phyloP scores from a whole-genome alignment of 2,329 filamentous ascomycete genomes.

The Penicillium sp. region DNA sequence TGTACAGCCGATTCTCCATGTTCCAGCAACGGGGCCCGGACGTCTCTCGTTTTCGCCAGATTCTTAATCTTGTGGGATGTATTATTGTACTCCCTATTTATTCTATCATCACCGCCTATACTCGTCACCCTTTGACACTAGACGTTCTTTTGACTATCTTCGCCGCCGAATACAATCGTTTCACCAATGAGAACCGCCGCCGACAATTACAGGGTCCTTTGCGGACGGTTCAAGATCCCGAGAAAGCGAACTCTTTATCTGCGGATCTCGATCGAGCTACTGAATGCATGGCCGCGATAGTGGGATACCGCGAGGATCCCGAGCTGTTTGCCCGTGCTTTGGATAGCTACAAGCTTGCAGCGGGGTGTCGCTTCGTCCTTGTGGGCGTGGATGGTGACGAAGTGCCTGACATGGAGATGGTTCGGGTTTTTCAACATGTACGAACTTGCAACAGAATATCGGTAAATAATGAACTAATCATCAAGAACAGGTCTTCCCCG shows the following conservation, averaged over 20 bases:
- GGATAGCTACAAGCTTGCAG: conserved; percentile 26
- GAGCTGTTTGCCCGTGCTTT: conserved; percentile 26
- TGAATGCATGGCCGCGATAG: conserved; percentile 28
- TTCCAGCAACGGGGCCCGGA: conserved; percentile 16
- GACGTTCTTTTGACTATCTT: conserved; percentile 29
- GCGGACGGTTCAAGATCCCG: conserved; percentile 14
- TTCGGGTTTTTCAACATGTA: conserved; percentile 22
- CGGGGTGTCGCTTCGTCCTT: conserved; percentile 25
- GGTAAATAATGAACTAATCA: background rate
- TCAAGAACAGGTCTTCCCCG: conserved; percentile 19
- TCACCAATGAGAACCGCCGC: conserved; percentile 23
- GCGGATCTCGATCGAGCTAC: conserved; percentile 1
- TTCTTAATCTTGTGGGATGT: conserved; percentile 28
- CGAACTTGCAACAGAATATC: background rate
- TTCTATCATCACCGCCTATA: conserved; percentile 20
- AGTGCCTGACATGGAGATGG: conserved; percentile 29
- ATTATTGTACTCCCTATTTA: conserved; percentile 22
- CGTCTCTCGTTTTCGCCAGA: conserved; percentile 21
- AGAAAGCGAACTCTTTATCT: conserved; percentile 10
- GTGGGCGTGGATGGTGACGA: conserved; percentile 30
- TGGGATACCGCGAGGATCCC: conserved; percentile 33
- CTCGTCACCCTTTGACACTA: conserved; percentile 24
- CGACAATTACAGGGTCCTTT: conserved; percentile 15
- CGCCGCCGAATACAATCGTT: conserved; percentile 27
- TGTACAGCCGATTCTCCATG: conserved; percentile 4